These are phyloP conservation scores for Pythium brachiatum DNA, from an alignment of 352 stramenopile genomes.

Conservation along the genomic window DNA sequence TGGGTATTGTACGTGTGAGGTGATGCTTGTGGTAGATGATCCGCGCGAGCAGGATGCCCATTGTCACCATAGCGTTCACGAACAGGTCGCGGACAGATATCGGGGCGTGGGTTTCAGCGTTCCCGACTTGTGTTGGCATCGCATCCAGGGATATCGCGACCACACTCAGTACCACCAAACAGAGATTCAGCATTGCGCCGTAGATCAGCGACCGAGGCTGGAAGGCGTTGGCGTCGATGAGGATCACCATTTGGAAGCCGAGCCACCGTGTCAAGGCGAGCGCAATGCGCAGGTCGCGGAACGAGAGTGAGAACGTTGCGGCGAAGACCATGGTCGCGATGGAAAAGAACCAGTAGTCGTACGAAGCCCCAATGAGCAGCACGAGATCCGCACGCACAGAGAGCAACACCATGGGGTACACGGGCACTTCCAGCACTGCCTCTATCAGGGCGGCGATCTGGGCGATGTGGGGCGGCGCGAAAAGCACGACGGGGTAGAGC, in stretches of 20 bases:
- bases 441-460: slow-evolving; percentile 2
- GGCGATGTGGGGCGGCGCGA: not conserved
- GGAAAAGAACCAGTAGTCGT: slow-evolving; percentile 36
- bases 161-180: not conserved
- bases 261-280: slow-evolving; percentile 1
- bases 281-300: slow-evolving; percentile 10
- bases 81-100: slow-evolving; percentile 6
- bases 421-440: not conserved
- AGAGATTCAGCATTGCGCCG: not conserved
- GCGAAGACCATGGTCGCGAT: slow-evolving; percentile 16
- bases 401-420: not conserved
- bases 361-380: slow-evolving; percentile 4
- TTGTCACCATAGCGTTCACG: slow-evolving; percentile 16
- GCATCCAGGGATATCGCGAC: not conserved
- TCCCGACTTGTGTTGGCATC: not conserved
- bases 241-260: slow-evolving; percentile 23
- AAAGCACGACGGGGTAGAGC: slow-evolving; percentile 11
- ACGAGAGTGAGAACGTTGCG: slow-evolving; percentile 7
- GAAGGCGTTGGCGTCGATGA: slow-evolving; percentile 25
- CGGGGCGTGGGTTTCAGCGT: not conserved
- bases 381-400: slow-evolving; percentile 24
- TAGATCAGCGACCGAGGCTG: slow-evolving; percentile 5
- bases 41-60: slow-evolving; percentile 15
- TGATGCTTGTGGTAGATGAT: slow-evolving; percentile 10
- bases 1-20: not conserved